Evolutionary conservation across 768 basidiomycete genomes (phyloP).

Genomic region (Suillus lakei): DNA sequence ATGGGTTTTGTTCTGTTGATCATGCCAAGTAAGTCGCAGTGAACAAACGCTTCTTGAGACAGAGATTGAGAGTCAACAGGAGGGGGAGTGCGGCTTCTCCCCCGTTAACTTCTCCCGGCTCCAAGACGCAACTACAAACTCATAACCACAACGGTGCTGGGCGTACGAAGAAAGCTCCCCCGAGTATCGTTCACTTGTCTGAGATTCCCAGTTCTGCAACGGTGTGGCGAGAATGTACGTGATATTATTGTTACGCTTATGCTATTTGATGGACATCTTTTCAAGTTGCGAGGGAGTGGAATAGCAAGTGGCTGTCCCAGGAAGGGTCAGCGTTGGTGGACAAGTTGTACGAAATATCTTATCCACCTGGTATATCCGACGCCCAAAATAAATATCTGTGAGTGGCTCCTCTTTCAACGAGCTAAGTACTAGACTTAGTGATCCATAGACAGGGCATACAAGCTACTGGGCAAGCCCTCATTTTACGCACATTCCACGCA

Average conservation of each 20-base stretch:
- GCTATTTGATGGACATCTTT: slow-evolving; percentile 17
- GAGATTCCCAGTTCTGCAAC: slow-evolving; percentile 52
- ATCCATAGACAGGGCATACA: slow-evolving; percentile 36
- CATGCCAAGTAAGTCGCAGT: slow-evolving; percentile 55
- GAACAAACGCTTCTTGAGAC: not conserved
- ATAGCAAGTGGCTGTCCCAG: slow-evolving; percentile 1
- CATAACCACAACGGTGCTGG: not conserved
- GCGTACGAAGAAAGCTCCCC: slow-evolving; percentile 4
- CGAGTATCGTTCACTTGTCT: slow-evolving; percentile 48
- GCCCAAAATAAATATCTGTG: slow-evolving; percentile 57
- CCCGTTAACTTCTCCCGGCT: not conserved
- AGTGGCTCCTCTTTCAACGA: slow-evolving; percentile 17
- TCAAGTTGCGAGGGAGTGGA: slow-evolving; percentile 6
- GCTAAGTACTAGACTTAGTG: slow-evolving; percentile 10
- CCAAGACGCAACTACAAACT: not conserved
- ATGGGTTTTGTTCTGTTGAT: slow-evolving; percentile 60
- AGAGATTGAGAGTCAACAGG: not conserved
- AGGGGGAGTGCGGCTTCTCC: not conserved
- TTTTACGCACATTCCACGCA: slow-evolving; percentile 65
- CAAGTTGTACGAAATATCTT: slow-evolving; percentile 58
- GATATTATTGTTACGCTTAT: slow-evolving; percentile 20
- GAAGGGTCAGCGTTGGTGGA: slow-evolving; percentile 43
- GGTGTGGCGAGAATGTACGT: slow-evolving; percentile 57
- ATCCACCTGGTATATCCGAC: slow-evolving; percentile 30
- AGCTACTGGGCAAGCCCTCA: slow-evolving; percentile 41